Evolutionary conservation across 2,329 filamentous ascomycete species (phyloP), one percentile per base, ranked within the genome.

Genomic region (Fusarium concolor): DNA sequence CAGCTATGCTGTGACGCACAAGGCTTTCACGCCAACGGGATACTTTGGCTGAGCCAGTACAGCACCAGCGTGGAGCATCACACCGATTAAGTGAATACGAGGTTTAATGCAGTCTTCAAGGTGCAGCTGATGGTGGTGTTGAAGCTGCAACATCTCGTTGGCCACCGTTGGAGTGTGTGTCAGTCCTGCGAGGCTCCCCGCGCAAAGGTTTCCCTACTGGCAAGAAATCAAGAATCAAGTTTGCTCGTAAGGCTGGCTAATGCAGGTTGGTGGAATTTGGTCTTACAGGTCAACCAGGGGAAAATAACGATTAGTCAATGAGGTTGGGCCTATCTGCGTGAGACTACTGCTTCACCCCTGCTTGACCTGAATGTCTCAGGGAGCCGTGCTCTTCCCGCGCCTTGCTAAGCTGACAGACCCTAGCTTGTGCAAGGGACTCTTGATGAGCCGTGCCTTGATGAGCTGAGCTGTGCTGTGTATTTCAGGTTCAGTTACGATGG

Each of bases 61-160:
- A 53, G 57, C 42, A 47, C 44, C 26, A 57, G 29, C 45, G 46
- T 67, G 46, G 42, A 57, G 56, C 49, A 68, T 60, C 63, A 64
- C 65, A 68, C 65, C 52, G 46, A 47, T 55, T 33, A 44, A 47
- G 38, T 29, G 56, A 68, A 68, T 68, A 68, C 65, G 65, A 68
- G 61, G 56, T 67, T 62, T 60, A 38, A 51, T 65, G 62, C 62
- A 65, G 33, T 45, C 20, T 15, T 41, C 15, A 24, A 51, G 26
- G 42, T 44, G 31, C 42, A 33, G 7, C 10, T 29, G 10, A 31
- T 26, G 29, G 10, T 58, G 60, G 59, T 59, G 59, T 49, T 53
- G 60, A 31, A 22, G 56, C 33, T 55, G 55, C 62, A 42, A 45
- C n/a, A 42, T 55, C 43, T 66, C 61, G 61, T 66, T 69, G 65